A percentile compares a stretch with the other conserved stretches of the same genome.
These are phyloP conservation scores for Micromonas commoda DNA, from an alignment of 139 green algal species.

Conservation along the genomic window DNA sequence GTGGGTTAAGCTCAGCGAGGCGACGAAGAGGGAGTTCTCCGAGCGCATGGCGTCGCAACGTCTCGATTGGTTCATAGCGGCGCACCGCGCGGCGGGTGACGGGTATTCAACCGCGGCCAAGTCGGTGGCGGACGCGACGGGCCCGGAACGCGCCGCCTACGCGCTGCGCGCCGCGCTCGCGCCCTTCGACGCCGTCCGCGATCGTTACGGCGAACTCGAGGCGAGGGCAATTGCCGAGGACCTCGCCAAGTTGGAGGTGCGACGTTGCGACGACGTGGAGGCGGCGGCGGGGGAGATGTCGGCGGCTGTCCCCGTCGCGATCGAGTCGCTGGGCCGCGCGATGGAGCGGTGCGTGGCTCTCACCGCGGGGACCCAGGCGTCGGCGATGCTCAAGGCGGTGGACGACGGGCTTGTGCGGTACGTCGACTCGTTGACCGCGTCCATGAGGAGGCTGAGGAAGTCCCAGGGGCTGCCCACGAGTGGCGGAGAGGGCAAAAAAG, in stretches of 20 bases:
- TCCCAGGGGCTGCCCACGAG: no score
- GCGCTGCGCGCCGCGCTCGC: neutral
- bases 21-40: neutral
- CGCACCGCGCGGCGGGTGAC: neutral
- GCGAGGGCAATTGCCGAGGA: neutral
- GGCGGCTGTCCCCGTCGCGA: neutral
- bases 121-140: neutral
- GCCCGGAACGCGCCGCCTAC: neutral
- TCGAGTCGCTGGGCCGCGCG: conserved; percentile 17
- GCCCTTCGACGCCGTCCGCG: neutral
- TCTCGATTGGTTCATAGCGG: neutral
- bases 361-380: conserved; percentile 46
- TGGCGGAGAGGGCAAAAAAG: no score
- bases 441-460: conserved; percentile 1
- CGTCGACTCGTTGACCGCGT: neutral
- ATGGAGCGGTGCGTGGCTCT: conserved; percentile 43
- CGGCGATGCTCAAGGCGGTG: conserved; percentile 37
- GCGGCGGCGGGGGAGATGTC: neutral
- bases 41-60: neutral
- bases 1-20: neutral
- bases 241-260: neutral
- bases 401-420: conserved; percentile 43
- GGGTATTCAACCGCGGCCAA: neutral
- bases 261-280: neutral
- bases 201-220: conserved; percentile 13